Conservation (phyloP, 176 grass and related monocot genomes). For the Carex littledalei region DNA sequence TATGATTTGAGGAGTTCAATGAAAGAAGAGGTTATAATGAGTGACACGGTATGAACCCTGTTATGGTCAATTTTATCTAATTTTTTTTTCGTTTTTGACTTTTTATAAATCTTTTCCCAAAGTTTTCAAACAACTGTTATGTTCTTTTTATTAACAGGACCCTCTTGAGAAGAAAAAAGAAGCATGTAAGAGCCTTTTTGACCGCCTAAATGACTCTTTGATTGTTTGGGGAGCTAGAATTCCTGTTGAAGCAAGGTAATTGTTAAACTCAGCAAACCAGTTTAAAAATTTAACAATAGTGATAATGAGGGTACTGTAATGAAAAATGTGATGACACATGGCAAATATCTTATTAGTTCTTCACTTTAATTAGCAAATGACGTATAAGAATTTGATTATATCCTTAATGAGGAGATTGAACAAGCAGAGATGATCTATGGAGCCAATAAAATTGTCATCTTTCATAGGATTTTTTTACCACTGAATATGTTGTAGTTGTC, state of each 20-base stretch:
- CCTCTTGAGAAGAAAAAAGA: slow-evolving; percentile 61
- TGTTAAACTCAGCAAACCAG: not conserved
- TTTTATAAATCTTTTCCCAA: not conserved
- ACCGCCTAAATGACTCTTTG: slow-evolving; percentile 71
- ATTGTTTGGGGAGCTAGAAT: slow-evolving; percentile 80
- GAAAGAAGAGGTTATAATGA: slow-evolving; percentile 56
- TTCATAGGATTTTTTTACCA: not conserved
- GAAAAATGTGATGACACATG: not conserved
- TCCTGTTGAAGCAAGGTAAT: slow-evolving; percentile 73
- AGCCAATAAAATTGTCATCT: not conserved
- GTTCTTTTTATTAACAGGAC: slow-evolving; percentile 41
- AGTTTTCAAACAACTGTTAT: not conserved
- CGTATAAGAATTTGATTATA: not conserved
- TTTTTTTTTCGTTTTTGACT: not conserved
- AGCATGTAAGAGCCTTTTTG: slow-evolving; percentile 59
- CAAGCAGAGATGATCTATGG: not conserved
- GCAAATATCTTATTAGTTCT: not conserved
- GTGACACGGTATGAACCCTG: slow-evolving; percentile 44
- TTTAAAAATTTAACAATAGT: not conserved
- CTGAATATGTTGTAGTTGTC: not conserved
- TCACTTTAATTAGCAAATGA: not conserved
- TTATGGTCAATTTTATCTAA: not conserved
- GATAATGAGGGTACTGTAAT: not conserved
- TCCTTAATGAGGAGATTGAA: not conserved
- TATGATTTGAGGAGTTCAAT: slow-evolving; percentile 58